Base-by-base conservation (phyloP, 352 stramenopile genomes). In the Globisporangium viniferum region DNA sequence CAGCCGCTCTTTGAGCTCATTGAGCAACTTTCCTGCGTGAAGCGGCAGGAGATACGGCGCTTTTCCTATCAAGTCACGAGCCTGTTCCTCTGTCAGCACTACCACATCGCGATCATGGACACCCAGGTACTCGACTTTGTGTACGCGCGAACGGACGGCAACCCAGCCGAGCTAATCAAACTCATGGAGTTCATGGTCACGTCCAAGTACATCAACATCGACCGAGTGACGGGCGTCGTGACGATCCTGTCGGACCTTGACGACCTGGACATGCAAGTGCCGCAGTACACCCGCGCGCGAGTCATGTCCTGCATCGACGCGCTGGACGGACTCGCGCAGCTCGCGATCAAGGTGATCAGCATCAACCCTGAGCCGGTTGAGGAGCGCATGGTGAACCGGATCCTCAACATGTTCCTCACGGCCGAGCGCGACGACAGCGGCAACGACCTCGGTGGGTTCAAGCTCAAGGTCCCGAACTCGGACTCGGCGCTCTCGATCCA, bases 31-130 rank as follows among this genome's bases (percentile, higher is more conserved):
- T 61, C 76, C 0, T 76, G 72, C 53, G 67, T 75, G 0, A 81
- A 81, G 29, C 79, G 78, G 8, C 84, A 79, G 59, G 81, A 91
- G 49, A 76, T 92, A 51, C 73, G 71, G 22, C 73, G 79, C 24
- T 88, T 93, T 59, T 84, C 67, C 0, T 88, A 86, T 55, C 83
- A 91, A 41, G 77, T 82, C 66, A 92, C 85, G 20, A 88, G 80
- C 59, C 69, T 92, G 9, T 93, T 93, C 31, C 68, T 93, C 15
- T 91, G 83, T 33, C 83, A 93, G 69, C 72, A 84, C 18, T 93
- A 88, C 63, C 81, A 90, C 63, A 93, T 93, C 53, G 83, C 83
- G 0, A 92, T 93, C 53, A 92, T 93, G 85, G 83, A 93, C 62
- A 87, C 85, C 5, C 77, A 93, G 69, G 60, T 93, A 27, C 82